phyloP scores from a whole-genome alignment of 805 yeast genomes.

The Hanseniaspora mollemarum region DNA sequence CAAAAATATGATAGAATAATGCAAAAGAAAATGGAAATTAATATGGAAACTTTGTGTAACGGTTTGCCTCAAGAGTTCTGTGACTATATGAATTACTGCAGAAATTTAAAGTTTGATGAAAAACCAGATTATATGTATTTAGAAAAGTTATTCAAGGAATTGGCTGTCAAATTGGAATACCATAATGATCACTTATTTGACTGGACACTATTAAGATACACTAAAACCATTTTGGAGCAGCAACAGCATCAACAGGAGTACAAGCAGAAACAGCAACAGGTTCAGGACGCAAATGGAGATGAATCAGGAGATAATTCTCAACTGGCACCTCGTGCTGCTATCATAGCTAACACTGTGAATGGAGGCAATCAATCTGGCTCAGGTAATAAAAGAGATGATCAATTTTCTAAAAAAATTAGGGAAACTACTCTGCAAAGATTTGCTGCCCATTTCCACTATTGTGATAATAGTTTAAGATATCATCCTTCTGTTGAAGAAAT shows the following conservation, averaged over 20 bases:
- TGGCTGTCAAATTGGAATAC: conserved; percentile 77
- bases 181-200: conserved; percentile 90
- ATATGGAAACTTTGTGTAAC: conserved; percentile 72
- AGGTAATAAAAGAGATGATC: conserved; percentile 24
- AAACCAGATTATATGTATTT: conserved; percentile 88
- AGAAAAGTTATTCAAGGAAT: conserved; percentile 79
- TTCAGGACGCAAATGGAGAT: background rate
- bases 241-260: conserved; percentile 22
- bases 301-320: background rate
- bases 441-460: conserved; percentile 31
- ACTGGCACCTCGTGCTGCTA: conserved; percentile 16
- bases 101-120: conserved; percentile 86
- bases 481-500: conserved; percentile 31
- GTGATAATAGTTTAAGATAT: conserved; percentile 25
- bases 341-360: conserved; percentile 19
- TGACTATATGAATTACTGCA: conserved; percentile 76
- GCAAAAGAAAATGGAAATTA: conserved; percentile 87
- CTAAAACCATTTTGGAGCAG: conserved; percentile 30
- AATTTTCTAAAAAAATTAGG: conserved; percentile 28
- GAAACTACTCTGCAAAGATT: conserved; percentile 29
- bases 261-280: conserved; percentile 17
- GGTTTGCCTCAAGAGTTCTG: conserved; percentile 88
- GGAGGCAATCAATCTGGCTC: conserved; percentile 14
- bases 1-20: conserved; percentile 93
- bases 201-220: conserved; percentile 61